A percentile compares a stretch with the other conserved stretches of the same genome.
Evolutionary conservation across 352 stramenopile genomes (phyloP).

Genomic region (Globisporangium rhizosaccharum): DNA sequence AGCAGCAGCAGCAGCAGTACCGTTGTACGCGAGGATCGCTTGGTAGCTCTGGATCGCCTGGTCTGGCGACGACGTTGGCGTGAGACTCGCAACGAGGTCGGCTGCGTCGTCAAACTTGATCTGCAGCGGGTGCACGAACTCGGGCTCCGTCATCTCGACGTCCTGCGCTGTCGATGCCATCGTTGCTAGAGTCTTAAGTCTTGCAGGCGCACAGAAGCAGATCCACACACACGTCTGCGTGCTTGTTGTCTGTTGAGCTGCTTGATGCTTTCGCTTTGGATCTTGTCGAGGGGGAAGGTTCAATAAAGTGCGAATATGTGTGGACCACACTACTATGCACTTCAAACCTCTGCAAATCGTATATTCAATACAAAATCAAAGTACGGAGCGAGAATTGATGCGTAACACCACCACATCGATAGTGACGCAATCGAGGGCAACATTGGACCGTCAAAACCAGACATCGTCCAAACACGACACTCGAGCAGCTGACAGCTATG

Average conservation of each 20-base stretch:
- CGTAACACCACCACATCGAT: too few species aligned
- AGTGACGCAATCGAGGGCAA: too few species aligned
- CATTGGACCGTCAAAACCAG: not conserved
- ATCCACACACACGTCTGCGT: not conserved
- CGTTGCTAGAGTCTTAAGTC: conserved; percentile 1
- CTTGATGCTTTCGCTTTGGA: too few species aligned
- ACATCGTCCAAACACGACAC: not conserved
- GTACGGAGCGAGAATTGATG: too few species aligned
- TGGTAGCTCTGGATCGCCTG: conserved; percentile 58
- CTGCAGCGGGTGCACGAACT: conserved; percentile 70
- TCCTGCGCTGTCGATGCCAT: conserved; percentile 29
- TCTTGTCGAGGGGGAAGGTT: too few species aligned
- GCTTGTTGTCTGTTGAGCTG: too few species aligned
- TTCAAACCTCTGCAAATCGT: too few species aligned
- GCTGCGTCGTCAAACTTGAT: conserved; percentile 69
- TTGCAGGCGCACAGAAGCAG: not conserved
- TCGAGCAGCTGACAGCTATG: too few species aligned
- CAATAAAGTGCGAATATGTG: too few species aligned
- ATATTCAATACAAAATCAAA: too few species aligned
- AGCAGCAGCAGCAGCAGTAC: conserved; percentile 1
- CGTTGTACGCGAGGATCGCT: conserved; percentile 66
- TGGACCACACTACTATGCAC: too few species aligned
- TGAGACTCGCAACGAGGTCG: conserved; percentile 37
- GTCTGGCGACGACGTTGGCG: conserved; percentile 30
- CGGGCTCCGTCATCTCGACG: conserved; percentile 67